Percentiles rank a stretch among this genome's conserved stretches.
phyloP scores from a whole-genome alignment of 768 basidiomycete genomes.

The Daedaleopsis nitida region DNA sequence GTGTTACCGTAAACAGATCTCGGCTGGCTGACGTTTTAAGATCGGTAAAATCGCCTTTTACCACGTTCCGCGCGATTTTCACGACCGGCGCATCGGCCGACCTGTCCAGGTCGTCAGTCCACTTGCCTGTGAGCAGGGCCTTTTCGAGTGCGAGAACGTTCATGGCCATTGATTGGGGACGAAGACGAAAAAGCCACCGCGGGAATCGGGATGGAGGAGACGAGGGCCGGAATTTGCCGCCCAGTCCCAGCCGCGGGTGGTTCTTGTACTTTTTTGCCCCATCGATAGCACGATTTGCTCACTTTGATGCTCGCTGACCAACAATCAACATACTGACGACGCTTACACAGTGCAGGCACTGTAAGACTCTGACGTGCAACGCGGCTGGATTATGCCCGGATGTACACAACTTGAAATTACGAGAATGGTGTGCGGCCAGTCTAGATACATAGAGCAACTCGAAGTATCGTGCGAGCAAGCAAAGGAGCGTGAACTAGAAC shows the following conservation, averaged over 20 bases:
- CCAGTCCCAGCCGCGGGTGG: slow-evolving; percentile 6
- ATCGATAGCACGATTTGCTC: slow-evolving; percentile 14
- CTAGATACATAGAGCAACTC: no score
- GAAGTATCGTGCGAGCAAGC: not conserved
- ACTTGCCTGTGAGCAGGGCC: slow-evolving; percentile 55
- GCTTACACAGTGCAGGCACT: no score
- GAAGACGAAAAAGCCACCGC: slow-evolving; percentile 14
- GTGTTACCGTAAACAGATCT: slow-evolving; percentile 36
- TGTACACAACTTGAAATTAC: no score
- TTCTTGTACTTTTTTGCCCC: slow-evolving; percentile 14
- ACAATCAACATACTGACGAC: no score
- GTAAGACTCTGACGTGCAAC: no score
- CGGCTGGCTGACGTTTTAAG: slow-evolving; percentile 40
- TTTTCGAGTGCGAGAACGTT: slow-evolving; percentile 46
- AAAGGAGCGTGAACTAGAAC: not conserved
- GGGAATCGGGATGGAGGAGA: slow-evolving; percentile 12
- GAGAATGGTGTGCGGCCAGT: no score
- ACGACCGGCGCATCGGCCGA: slow-evolving; percentile 22
- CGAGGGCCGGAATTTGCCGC: slow-evolving; percentile 16
- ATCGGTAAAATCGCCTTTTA: slow-evolving; percentile 61
- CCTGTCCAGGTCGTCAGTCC: slow-evolving; percentile 30
- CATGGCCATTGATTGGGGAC: slow-evolving; percentile 19
- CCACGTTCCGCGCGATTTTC: slow-evolving; percentile 54
- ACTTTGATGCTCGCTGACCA: slow-evolving; percentile 11
- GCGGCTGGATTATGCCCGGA: no score